These are phyloP conservation scores for Fonsecaea pedrosoi DNA, from an alignment of 2,329 filamentous ascomycete species.

Conservation along the genomic window DNA sequence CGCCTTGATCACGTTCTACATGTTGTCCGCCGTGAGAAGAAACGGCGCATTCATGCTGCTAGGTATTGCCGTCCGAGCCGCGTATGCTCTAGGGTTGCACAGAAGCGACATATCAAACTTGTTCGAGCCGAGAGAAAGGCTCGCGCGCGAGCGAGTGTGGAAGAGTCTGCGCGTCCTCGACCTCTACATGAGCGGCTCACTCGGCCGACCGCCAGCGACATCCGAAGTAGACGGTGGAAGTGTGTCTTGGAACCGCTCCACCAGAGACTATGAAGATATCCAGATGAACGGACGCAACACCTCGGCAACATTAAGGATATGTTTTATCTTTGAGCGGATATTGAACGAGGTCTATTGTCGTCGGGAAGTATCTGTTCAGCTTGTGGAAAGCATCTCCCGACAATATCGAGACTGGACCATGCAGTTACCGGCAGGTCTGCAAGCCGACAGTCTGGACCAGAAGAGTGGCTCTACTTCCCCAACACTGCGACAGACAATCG, in stretches of 20 bases:
- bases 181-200: slow-evolving; percentile 58
- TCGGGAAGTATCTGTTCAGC: slow-evolving; percentile 51
- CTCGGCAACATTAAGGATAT: slow-evolving; percentile 55
- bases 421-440: slow-evolving; percentile 53
- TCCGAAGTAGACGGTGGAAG: slow-evolving; percentile 55
- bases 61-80: slow-evolving; percentile 59
- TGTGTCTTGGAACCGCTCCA: slow-evolving; percentile 39
- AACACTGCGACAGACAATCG: slow-evolving; percentile 48
- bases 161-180: slow-evolving; percentile 61
- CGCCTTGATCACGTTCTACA: slow-evolving; percentile 59
- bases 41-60: slow-evolving; percentile 62
- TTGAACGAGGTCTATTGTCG: slow-evolving; percentile 53
- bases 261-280: slow-evolving; percentile 46
- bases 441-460: slow-evolving; percentile 52
- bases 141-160: slow-evolving; percentile 58
- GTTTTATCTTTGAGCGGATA: slow-evolving; percentile 52
- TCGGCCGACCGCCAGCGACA: slow-evolving; percentile 61
- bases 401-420: slow-evolving; percentile 53
- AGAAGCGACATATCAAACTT: slow-evolving; percentile 59
- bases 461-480: slow-evolving; percentile 42
- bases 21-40: slow-evolving; percentile 59
- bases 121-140: slow-evolving; percentile 52
- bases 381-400: slow-evolving; percentile 51
- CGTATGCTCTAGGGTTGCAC: slow-evolving; percentile 61
- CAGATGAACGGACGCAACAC: slow-evolving; percentile 50